Conservation (phyloP, 2,329 filamentous ascomycete genomes). For the Alternaria hordeiaustralica region DNA sequence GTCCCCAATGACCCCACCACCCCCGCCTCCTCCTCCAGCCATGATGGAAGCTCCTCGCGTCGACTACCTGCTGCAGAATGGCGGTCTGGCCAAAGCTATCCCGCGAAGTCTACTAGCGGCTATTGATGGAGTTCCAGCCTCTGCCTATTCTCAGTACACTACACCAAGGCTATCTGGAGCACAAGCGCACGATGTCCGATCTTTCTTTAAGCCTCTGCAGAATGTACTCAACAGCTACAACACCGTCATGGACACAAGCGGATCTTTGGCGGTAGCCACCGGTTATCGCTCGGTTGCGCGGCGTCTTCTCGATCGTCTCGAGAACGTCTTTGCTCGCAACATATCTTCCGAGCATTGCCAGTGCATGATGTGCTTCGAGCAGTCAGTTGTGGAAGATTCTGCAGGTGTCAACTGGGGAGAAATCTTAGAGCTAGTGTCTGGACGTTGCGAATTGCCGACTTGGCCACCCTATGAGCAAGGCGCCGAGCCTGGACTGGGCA, state of each 20-base stretch:
- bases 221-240: slow-evolving; percentile 86
- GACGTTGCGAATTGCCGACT: slow-evolving; percentile 79
- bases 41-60: slow-evolving; percentile 76
- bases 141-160: slow-evolving; percentile 64
- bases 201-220: slow-evolving; percentile 82
- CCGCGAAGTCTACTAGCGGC: slow-evolving; percentile 76
- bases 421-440: slow-evolving; percentile 90
- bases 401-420: slow-evolving; percentile 91
- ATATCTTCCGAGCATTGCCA: slow-evolving; percentile 84
- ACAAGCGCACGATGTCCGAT: slow-evolving; percentile 66
- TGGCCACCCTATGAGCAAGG: slow-evolving; percentile 82
- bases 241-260: slow-evolving; percentile 79
- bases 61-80: slow-evolving; percentile 90
- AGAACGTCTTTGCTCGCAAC: slow-evolving; percentile 92
- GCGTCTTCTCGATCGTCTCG: slow-evolving; percentile 84
- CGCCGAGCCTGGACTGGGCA: slow-evolving; percentile 63
- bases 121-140: slow-evolving; percentile 62
- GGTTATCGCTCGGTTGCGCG: slow-evolving; percentile 95
- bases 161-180: slow-evolving; percentile 58
- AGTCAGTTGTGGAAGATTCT: slow-evolving; percentile 51
- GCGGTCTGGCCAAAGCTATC: slow-evolving; percentile 75
- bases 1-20: slow-evolving; percentile 64
- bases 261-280: slow-evolving; percentile 91
- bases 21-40: slow-evolving; percentile 75
- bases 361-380: slow-evolving; percentile 80